These are phyloP conservation scores for Schizonepeta tenuifolia DNA, from an alignment of 257 asterid species.

Conservation along the genomic window DNA sequence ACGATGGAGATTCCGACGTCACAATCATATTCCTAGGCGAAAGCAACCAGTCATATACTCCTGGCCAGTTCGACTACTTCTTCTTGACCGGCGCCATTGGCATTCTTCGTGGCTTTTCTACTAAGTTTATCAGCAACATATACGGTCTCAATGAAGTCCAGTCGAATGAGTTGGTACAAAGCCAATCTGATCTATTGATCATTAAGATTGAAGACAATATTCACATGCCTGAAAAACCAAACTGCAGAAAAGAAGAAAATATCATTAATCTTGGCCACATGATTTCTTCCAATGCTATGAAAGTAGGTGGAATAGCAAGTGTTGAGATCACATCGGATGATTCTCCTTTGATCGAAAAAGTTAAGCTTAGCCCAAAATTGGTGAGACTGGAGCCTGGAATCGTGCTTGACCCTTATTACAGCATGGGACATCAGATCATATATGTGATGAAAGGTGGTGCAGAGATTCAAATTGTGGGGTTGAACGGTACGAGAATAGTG, in stretches of 20 bases:
- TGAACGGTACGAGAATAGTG: constrained; percentile 37
- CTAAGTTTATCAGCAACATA: constrained; percentile 35
- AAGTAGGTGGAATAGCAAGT: too few relatives aligned
- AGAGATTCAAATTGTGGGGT: constrained; percentile 40
- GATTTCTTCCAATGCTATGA: not conserved
- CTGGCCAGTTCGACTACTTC: constrained; percentile 44
- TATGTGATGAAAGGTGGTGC: constrained; percentile 46
- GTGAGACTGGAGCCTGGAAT: constrained; percentile 33
- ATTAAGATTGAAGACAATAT: constrained; percentile 24
- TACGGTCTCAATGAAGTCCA: constrained; percentile 25
- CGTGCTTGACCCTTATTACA: constrained; percentile 34
- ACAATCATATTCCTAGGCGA: constrained; percentile 46
- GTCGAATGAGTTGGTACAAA: constrained; percentile 32
- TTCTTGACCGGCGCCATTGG: constrained; percentile 44
- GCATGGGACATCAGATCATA: constrained; percentile 30
- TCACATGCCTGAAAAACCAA: constrained; percentile 32
- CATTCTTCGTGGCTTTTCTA: constrained; percentile 41
- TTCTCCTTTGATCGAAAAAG: constrained; percentile 21
- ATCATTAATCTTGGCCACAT: constrained; percentile 9
- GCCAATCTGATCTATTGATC: constrained; percentile 35
- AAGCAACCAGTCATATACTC: constrained; percentile 25
- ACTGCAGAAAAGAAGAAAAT: not conserved
- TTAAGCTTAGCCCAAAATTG: constrained; percentile 35
- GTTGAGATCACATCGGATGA: constrained; percentile 22
- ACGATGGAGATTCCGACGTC: constrained; percentile 40